phyloP scores from a whole-genome alignment of 352 stramenopile genomes.

The Globisporangium takayamanum region DNA sequence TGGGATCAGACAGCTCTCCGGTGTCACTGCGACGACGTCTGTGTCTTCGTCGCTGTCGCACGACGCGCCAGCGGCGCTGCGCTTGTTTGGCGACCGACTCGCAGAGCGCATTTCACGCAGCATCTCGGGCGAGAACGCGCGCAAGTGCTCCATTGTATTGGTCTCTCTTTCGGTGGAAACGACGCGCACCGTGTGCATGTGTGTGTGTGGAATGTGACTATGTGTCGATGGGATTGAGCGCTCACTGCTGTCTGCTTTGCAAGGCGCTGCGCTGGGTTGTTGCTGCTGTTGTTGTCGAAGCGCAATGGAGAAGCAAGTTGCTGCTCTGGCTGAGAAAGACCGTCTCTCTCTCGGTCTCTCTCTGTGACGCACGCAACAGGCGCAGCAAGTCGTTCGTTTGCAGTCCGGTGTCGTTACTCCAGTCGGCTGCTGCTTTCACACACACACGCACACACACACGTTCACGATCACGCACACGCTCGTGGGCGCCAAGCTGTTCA shows the following conservation, averaged over 20 bases:
- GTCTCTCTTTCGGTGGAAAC: neutral
- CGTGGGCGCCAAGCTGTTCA: neutral
- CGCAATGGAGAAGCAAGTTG: slow-evolving; percentile 5
- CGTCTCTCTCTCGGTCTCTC: no score
- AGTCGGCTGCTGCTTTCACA: neutral
- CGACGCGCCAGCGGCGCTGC: slow-evolving; percentile 2
- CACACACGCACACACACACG: no score
- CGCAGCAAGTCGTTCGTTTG: no score
- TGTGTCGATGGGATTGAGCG: neutral
- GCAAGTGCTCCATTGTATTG: slow-evolving; percentile 5
- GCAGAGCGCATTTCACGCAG: slow-evolving; percentile 8
- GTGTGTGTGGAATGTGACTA: neutral
- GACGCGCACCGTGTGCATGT: neutral
- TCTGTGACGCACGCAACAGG: no score
- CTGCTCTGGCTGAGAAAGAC: slow-evolving; percentile 3
- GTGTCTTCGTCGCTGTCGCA: neutral
- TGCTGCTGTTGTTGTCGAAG: neutral
- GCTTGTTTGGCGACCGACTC: slow-evolving; percentile 14
- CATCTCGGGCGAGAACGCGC: slow-evolving; percentile 3
- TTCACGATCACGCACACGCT: no score
- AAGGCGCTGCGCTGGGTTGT: no score
- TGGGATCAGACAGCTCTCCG: neutral
- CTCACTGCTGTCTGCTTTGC: neutral
- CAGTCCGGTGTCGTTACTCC: no score
- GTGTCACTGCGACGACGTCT: neutral